Evolutionary conservation across 495 filamentous ascomycete species (phyloP).

Genomic region (Baudoinia panamericana): DNA sequence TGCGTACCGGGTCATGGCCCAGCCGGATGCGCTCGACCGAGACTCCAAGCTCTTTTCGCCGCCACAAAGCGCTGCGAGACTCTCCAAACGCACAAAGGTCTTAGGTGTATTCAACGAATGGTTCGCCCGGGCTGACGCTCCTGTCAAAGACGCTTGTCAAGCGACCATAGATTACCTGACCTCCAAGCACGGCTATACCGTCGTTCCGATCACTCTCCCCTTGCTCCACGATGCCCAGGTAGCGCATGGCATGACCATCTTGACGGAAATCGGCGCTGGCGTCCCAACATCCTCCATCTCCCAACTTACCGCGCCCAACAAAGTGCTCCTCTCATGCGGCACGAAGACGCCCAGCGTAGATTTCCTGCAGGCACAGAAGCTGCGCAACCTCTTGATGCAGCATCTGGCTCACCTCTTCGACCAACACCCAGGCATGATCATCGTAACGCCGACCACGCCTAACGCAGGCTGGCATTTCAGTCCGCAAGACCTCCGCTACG

Average conservation of each 20-base stretch:
- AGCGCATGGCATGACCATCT: constrained; percentile 71
- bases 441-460: constrained; percentile 69
- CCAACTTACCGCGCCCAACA: constrained; percentile 55
- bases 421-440: constrained; percentile 58
- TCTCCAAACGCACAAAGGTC: constrained; percentile 33
- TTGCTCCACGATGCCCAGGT: constrained; percentile 59
- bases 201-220: constrained; percentile 64
- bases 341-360: constrained; percentile 52
- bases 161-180: constrained; percentile 49
- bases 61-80: constrained; percentile 27
- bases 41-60: constrained; percentile 38
- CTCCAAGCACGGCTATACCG: constrained; percentile 44
- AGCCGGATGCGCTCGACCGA: constrained; percentile 49
- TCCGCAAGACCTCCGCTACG: constrained; percentile 43
- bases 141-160: constrained; percentile 48
- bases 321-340: constrained; percentile 54
- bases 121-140: constrained; percentile 53
- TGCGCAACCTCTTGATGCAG: constrained; percentile 67
- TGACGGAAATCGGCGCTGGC: constrained; percentile 34
- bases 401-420: constrained; percentile 65
- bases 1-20: constrained; percentile 63
- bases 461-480: constrained; percentile 60
- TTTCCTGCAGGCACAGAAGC: constrained; percentile 58
- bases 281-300: constrained; percentile 23
- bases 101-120: constrained; percentile 67